Evolutionary conservation across 164 flowering plant genomes (phyloP).

Genomic region (Tinospora cordifolia): DNA sequence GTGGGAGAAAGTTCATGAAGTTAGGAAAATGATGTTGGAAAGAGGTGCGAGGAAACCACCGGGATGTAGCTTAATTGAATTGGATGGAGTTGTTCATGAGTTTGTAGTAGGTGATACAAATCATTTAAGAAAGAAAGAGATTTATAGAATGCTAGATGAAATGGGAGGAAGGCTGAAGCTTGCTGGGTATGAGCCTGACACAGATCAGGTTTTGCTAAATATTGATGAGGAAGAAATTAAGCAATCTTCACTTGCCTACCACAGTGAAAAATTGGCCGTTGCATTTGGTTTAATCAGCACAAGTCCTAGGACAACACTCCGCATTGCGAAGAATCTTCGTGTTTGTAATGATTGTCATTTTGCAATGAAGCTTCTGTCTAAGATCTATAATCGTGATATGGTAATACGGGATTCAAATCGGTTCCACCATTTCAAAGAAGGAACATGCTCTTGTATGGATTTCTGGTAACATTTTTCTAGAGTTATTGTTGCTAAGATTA

Average conservation of each 20-base stretch:
- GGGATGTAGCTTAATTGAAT: constrained; percentile 8
- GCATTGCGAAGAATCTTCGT: constrained; percentile 10
- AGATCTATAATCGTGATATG: constrained; percentile 11
- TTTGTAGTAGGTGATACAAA: constrained; percentile 8
- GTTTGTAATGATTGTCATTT: constrained; percentile 13
- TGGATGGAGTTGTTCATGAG: constrained; percentile 13
- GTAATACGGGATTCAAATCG: constrained; percentile 11
- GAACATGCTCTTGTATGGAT: constrained; percentile 10
- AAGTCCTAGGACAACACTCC: constrained; percentile 7
- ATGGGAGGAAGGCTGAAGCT: constrained; percentile 9
- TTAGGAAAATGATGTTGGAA: constrained; percentile 5
- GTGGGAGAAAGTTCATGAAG: constrained; percentile 6
- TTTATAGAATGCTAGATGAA: constrained; percentile 9
- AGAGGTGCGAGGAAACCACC: constrained; percentile 10
- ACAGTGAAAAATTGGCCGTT: constrained; percentile 12
- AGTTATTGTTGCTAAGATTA: background rate
- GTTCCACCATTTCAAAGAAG: constrained; percentile 11
- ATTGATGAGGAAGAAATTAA: constrained; percentile 11
- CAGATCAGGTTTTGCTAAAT: constrained; percentile 10
- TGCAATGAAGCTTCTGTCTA: constrained; percentile 8
- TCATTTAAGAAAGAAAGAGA: constrained; percentile 4
- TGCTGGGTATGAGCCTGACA: constrained; percentile 8
- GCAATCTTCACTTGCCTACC: constrained; percentile 10
- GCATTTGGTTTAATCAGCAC: constrained; percentile 16
- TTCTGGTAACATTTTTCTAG: constrained; percentile 3